These are phyloP conservation scores for Plectranthus barbatus DNA, from an alignment of 257 asterid species.

Conservation along the genomic window DNA sequence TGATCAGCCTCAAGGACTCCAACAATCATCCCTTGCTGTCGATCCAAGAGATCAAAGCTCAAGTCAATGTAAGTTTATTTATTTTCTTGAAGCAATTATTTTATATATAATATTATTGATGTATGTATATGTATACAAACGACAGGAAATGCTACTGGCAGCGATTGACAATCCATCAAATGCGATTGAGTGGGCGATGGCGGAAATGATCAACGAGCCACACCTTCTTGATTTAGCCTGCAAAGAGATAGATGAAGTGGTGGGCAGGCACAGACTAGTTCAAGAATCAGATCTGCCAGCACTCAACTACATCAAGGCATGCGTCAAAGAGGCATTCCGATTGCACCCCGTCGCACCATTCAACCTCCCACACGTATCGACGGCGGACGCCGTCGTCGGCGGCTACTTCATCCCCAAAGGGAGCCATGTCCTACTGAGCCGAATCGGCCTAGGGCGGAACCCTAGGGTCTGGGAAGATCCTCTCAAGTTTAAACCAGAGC, in stretches of 20 bases:
- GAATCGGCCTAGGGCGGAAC: no score
- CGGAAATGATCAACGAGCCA: conserved; percentile 9
- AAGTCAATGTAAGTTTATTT: conserved; percentile 20
- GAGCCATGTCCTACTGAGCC: no score
- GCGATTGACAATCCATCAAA: no score
- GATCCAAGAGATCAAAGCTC: conserved; percentile 21
- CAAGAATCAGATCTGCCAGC: conserved; percentile 1
- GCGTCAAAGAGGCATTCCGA: conserved; percentile 21
- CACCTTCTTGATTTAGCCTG: not conserved
- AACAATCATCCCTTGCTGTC: no score
- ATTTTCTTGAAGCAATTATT: no score
- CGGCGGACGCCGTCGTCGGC: not conserved
- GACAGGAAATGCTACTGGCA: not conserved
- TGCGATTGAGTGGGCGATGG: no score
- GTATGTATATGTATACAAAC: no score
- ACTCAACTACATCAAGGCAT: conserved; percentile 3
- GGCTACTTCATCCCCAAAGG: no score
- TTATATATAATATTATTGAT: no score
- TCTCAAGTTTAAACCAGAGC: no score
- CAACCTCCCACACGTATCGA: conserved; percentile 15
- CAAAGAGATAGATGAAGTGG: conserved; percentile 14
- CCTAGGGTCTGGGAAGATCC: conserved; percentile 27
- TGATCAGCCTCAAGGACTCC: no score
- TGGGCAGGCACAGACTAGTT: conserved; percentile 14
- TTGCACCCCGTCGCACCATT: no score